Evolutionary conservation across 345 rosid genomes (phyloP), one percentile per base, ranked within the genome.

Genomic region (Gynandropsis gynandra): DNA sequence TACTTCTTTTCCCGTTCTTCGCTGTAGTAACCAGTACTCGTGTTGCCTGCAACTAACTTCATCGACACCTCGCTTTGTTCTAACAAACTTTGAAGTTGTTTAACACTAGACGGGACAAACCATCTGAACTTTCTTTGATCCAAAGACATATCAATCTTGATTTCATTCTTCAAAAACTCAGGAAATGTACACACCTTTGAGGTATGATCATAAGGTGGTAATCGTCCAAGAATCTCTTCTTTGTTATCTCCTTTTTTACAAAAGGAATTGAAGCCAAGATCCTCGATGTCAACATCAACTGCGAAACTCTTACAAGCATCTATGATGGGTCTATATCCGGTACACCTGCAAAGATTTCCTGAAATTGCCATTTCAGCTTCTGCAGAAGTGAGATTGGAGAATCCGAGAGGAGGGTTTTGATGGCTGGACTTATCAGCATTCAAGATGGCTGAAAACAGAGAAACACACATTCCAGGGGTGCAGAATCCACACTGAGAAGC

Each of bases 401-500:
- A 72, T 8, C 95, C 89, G 5, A 42, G 67, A 5, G 59, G 35
- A 40, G 85, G 77, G 38, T 74, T 51, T n/a, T 36, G 7, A 9
- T n/a, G 10, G 18, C 52, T 20, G 5, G 79, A 55, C 72, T 92
- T 92, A 42, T 84, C 85, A 19, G 93, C 85, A 45, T 84, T 79
- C n/a, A 79, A 69, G 20, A 87, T 87, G 16, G 98, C 96, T 0
- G 85, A 74, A 12, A 52, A 84, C 40, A 92, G 73, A 1, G 96
- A 92, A 35, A 92, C 66, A 32, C 93, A 87, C 82, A 92, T 84
- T 50, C 98, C 98, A 0, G 98, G 96, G 13, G 93, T 92, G 59
- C 98, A 92, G 71, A 79, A 92, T 44, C 96, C 96, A 38, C 98
- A 87, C 47, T 92, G 96, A 13, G 96, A 82, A 52, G 96, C 89